phyloP scores from a whole-genome alignment of 2,329 filamentous ascomycete species.

The Aspergillus sp. region DNA sequence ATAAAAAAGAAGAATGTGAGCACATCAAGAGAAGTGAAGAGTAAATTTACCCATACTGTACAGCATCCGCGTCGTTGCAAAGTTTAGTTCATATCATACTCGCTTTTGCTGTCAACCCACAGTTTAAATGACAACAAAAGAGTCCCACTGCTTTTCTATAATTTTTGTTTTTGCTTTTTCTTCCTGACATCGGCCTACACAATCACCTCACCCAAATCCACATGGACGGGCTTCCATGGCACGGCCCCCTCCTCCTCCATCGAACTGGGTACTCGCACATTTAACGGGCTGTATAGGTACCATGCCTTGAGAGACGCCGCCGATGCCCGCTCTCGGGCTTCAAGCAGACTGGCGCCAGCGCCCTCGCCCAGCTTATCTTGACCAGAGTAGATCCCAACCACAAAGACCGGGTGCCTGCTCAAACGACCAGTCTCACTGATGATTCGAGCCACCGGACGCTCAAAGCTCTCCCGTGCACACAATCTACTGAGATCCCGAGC shows the following conservation, averaged over 20 bases:
- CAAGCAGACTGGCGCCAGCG: slow-evolving; percentile 66
- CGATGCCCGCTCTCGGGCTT: slow-evolving; percentile 69
- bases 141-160: too few relatives aligned
- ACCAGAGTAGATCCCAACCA: slow-evolving; percentile 90
- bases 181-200: slow-evolving; percentile 26
- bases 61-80: neutral
- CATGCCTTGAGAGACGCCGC: slow-evolving; percentile 83
- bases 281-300: slow-evolving; percentile 84
- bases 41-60: too few relatives aligned
- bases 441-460: slow-evolving; percentile 74
- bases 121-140: too few relatives aligned
- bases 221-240: slow-evolving; percentile 59
- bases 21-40: too few relatives aligned
- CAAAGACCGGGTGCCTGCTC: slow-evolving; percentile 79
- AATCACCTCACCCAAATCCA: slow-evolving; percentile 65
- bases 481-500: slow-evolving; percentile 74
- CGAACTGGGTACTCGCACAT: slow-evolving; percentile 61
- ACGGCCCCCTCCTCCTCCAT: slow-evolving; percentile 54
- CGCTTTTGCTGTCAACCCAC: too few relatives aligned
- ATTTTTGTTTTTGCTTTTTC: too few relatives aligned
- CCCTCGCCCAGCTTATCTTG: slow-evolving; percentile 87
- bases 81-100: neutral
- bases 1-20: too few relatives aligned
- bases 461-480: slow-evolving; percentile 83
- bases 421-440: slow-evolving; percentile 82